Percentiles rank a stretch among this genome's conserved stretches.
Conservation (phyloP, 2,329 filamentous ascomycete species). For the Microsporum audouinii region DNA sequence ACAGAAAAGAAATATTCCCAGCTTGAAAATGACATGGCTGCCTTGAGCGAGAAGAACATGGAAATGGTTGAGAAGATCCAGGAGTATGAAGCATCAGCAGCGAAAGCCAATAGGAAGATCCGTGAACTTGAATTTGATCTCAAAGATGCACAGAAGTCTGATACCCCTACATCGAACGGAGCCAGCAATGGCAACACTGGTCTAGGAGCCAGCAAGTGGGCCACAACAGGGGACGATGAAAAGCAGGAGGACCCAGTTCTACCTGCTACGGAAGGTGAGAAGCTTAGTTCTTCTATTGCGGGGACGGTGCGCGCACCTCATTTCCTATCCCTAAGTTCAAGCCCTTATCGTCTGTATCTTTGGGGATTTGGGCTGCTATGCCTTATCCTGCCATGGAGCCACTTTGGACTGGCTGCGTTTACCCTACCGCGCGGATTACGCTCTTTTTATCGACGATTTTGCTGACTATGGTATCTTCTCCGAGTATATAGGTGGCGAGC, state of each 20-base stretch:
- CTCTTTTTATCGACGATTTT: background rate
- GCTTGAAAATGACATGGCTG: conserved; percentile 25
- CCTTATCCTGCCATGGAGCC: conserved; percentile 7
- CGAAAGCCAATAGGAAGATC: conserved; percentile 21
- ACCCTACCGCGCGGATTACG: conserved; percentile 15
- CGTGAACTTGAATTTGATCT: conserved; percentile 17
- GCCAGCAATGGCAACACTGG: conserved; percentile 18
- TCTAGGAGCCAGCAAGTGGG: conserved; percentile 34
- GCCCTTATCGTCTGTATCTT: conserved; percentile 5
- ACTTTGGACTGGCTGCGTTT: conserved; percentile 9
- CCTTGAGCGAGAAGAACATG: conserved; percentile 16
- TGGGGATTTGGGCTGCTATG: conserved; percentile 15
- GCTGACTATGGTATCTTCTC: conserved; percentile 18
- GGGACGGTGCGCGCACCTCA: conserved; percentile 38
- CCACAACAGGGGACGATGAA: conserved; percentile 18
- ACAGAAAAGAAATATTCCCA: background rate
- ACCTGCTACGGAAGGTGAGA: conserved; percentile 35
- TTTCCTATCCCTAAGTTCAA: conserved; percentile 20
- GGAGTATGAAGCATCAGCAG: conserved; percentile 12
- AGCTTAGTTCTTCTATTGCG: conserved; percentile 38
- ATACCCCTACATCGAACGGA: conserved; percentile 13
- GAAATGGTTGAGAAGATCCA: conserved; percentile 14
- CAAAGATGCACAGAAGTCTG: conserved; percentile 8
- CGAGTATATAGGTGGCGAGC: conserved; percentile 34
- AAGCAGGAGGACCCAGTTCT: conserved; percentile 24